These are phyloP conservation scores for Primulina tabacum DNA, from an alignment of 257 asterid species.

Conservation along the genomic window DNA sequence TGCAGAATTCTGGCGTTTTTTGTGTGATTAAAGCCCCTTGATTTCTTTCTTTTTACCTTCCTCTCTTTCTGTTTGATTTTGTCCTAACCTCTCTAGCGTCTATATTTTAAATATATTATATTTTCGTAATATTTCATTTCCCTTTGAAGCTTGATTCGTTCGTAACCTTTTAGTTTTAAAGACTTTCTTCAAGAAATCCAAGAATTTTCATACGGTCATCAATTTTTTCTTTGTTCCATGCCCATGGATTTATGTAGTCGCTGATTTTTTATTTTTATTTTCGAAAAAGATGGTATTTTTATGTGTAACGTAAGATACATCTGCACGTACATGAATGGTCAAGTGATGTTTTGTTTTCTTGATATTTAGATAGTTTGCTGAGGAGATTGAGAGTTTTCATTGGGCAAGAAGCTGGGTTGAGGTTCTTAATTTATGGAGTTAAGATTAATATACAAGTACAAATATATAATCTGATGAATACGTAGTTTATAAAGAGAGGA, in stretches of 20 bases:
- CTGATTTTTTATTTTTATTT: background rate
- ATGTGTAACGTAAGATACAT: no score
- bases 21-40: background rate
- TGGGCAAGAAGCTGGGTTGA: background rate
- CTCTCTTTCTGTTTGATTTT: background rate
- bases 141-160: background rate
- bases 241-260: background rate
- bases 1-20: background rate
- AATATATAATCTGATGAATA: background rate
- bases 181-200: background rate
- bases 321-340: background rate
- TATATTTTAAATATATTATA: no score
- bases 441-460: conserved; percentile 11
- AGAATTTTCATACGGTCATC: background rate
- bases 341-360: background rate
- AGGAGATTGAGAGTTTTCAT: no score
- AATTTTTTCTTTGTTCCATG: background rate
- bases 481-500: background rate
- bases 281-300: background rate
- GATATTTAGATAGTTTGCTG: background rate
- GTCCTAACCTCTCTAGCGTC: background rate
- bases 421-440: conserved; percentile 7
- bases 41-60: background rate
- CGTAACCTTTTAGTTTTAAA: background rate
- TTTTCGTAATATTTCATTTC: background rate